Evolutionary conservation across 23 red algal species (phyloP), one percentile per base, ranked within the genome.

Genomic region (Gracilaria domingensis): DNA sequence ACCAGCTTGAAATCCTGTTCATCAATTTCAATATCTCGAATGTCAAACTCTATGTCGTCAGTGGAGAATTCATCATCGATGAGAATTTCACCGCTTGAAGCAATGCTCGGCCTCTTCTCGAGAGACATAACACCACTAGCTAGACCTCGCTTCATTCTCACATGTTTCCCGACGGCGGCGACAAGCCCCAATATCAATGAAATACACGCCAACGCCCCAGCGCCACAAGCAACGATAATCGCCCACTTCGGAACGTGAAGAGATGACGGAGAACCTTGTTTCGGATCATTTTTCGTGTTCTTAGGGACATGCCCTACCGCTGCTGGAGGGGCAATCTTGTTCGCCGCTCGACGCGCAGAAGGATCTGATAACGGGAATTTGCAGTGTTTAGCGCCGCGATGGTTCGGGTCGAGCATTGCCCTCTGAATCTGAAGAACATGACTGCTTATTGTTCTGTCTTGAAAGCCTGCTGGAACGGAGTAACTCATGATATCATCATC

Each of bases 11-110:
- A 61, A 25, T 83, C 80, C 13, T 83, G 37, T 66, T 59, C 80
- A 33, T 83, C 80, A 83, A 83, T 83, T 45, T 62, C 53, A 64
- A 83, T 20, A 39, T 83, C 80, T 65, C 80, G 37, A 36, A 83
- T 64, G 38, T 83, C 80, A 57, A 59, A 44, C 26, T 62, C 56
- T 23, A 65, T 12, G 13, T 83, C 20, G 21, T 65, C 80, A 36
- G 9, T 32, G 18, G 80, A 62, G 38, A 83, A 64, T 66, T 65
- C 80, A 64, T 83, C 53, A 38, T 83, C 80, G 24, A 83, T 64
- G 26, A 83, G 56, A 48, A 83, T 59, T 65, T 83, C 80, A 0
- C 37, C 37, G 53, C 80, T 83, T 40, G 80, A 83, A 23, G 80
- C 60, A 12, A 25, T 45, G 28, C 50, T 83, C 9, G 60, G n/a